Conservation (phyloP, 495 filamentous ascomycete genomes). For the Aspergillus sclerotioniger region DNA sequence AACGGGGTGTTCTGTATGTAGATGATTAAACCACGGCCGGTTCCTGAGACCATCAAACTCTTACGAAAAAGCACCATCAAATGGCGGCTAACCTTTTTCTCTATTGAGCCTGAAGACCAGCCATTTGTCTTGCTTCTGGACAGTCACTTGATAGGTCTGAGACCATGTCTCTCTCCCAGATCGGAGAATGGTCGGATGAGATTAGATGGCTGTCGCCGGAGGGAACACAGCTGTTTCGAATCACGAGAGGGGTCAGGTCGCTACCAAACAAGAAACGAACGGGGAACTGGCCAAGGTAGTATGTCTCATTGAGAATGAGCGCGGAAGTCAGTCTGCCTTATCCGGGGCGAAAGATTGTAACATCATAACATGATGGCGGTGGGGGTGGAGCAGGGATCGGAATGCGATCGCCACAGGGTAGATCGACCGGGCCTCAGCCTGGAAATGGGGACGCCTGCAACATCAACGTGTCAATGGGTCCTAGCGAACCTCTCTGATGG, state of each 20-base stretch:
- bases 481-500: neutral
- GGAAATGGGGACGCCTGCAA: constrained; percentile 14
- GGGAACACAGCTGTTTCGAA: neutral
- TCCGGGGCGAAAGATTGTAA: neutral
- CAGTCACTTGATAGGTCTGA: constrained; percentile 11
- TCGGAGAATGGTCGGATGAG: constrained; percentile 1
- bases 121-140: neutral
- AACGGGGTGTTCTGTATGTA: constrained; percentile 8
- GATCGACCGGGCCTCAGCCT: neutral
- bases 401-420: constrained; percentile 16
- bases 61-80: constrained; percentile 1
- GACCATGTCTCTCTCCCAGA: constrained; percentile 11
- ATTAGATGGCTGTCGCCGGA: neutral
- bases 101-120: neutral
- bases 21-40: constrained; percentile 10
- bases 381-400: constrained; percentile 15
- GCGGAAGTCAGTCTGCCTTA: neutral
- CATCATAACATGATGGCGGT: no score
- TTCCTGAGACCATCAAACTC: constrained; percentile 16
- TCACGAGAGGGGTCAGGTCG: neutral
- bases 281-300: constrained; percentile 22
- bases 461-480: constrained; percentile 18
- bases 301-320: constrained; percentile 17
- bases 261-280: constrained; percentile 2
- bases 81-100: neutral